Evolutionary conservation across 805 yeast species (phyloP), one percentile per base, ranked within the genome.

Genomic region (Yamadazyma akitaensis): DNA sequence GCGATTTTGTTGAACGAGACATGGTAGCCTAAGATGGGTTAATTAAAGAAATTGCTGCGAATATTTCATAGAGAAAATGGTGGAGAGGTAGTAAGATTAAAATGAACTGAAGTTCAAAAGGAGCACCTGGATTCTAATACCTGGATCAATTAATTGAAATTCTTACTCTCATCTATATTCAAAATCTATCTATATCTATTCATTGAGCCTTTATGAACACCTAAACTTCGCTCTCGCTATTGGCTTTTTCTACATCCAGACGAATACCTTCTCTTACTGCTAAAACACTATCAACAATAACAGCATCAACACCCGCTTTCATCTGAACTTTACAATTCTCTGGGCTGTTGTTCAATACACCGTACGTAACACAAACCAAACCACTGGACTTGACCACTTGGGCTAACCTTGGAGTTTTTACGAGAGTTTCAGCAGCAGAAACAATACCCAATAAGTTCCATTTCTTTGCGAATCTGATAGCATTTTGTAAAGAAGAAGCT

Each of bases 241-340:
- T 45, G 26, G 38, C 44, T 12, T 40, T 45, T 13, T 58, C 62
- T 37, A 59, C 65, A 39, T 64, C 69, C 41, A 55, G 57, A 48
- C 76, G 78, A 51, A 91, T 73, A 7, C 88, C 96, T 56, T 85
- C 85, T 60, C 96, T 76, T n/a, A 91, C 95, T 0, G 96, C 97
- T 58, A 91, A 73, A 1, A 92, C 98, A 46, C 88, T 84, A 65
- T 92, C 98, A 2, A 88, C 97, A 67, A 92, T 92, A n/a, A 92
- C 97, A 0, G 99, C 99, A 72, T 92, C 98, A 11, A 92, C 96
- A 8, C 98, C 98, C 3, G 95, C 91, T 52, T 81, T 82, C 84
- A 92, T 84, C 65, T 92, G 97, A 47, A 86, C 70, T 54, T 81
- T 82, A 25, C 96, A 90, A 51, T 82, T 82, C 47, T 80, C 89